phyloP scores from a whole-genome alignment of 257 asterid genomes.

The Petunia secreta region DNA sequence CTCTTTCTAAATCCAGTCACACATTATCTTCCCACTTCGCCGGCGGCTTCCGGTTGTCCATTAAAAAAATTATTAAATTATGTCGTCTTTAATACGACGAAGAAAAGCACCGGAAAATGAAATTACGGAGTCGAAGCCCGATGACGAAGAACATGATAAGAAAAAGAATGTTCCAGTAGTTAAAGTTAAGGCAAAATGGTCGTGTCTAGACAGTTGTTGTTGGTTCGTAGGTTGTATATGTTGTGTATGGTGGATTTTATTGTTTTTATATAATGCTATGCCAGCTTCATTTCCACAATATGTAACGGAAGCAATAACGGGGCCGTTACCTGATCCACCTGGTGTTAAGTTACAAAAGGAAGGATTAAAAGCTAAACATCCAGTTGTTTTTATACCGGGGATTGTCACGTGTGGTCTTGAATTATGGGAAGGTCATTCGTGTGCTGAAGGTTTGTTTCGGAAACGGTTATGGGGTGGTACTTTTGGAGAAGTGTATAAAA shows the following conservation, averaged over 20 bases:
- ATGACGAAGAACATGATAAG: conserved; percentile 27
- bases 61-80: background rate
- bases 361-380: conserved; percentile 72
- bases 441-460: conserved; percentile 68
- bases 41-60: background rate
- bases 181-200: conserved; percentile 50
- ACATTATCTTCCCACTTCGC: conserved; percentile 2
- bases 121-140: conserved; percentile 35
- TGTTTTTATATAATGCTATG: conserved; percentile 75
- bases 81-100: conserved; percentile 54
- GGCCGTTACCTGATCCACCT: conserved; percentile 92
- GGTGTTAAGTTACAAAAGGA: conserved; percentile 74
- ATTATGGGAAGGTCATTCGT: conserved; percentile 87
- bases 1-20: background rate
- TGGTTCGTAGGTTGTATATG: conserved; percentile 84
- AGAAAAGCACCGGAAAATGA: conserved; percentile 51
- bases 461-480: conserved; percentile 68
- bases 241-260: conserved; percentile 71
- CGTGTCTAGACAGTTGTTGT: conserved; percentile 80
- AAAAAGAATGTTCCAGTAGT: background rate
- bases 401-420: conserved; percentile 91
- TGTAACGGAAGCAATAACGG: conserved; percentile 77
- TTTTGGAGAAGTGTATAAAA: conserved; percentile 58
- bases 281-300: conserved; percentile 90
- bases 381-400: conserved; percentile 73